These are phyloP conservation scores for Ploettnerulaceae sp. DNA, from an alignment of 2,329 filamentous ascomycete genomes.

Conservation along the genomic window DNA sequence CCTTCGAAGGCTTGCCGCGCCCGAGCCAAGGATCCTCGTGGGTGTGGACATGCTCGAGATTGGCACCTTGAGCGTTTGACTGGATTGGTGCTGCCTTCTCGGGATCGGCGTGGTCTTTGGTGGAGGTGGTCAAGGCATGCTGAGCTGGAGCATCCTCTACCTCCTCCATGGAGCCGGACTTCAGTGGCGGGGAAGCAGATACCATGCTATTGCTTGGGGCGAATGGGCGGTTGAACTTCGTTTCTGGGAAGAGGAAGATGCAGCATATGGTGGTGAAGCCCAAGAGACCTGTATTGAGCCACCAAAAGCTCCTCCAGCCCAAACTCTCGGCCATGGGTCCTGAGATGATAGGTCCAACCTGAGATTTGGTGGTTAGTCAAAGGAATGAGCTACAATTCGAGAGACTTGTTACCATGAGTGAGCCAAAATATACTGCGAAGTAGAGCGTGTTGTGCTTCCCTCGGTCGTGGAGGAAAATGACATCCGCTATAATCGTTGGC, in stretches of 20 bases:
- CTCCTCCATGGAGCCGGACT: constrained; percentile 22
- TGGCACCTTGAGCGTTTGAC: constrained; percentile 21
- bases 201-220: constrained; percentile 9
- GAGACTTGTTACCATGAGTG: constrained; percentile 48
- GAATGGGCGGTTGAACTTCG: constrained; percentile 48
- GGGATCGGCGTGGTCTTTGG: constrained; percentile 16
- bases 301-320: constrained; percentile 61
- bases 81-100: constrained; percentile 18
- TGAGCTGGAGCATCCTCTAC: constrained; percentile 10
- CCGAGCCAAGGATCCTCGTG: constrained; percentile 51
- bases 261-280: constrained; percentile 46
- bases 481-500: constrained; percentile 58
- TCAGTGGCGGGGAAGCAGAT: constrained; percentile 12
- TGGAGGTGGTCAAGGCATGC: not conserved
- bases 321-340: constrained; percentile 55
- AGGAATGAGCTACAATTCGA: constrained; percentile 10
- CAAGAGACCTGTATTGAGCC: constrained; percentile 55
- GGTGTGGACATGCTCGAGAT: constrained; percentile 35
- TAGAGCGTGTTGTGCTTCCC: constrained; percentile 51
- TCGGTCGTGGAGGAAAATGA: constrained; percentile 60
- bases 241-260: constrained; percentile 59
- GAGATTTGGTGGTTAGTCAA: constrained; percentile 10
- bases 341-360: constrained; percentile 51
- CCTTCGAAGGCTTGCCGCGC: constrained; percentile 48
- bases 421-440: constrained; percentile 58